These are phyloP conservation scores for Naegleria gruberi DNA, from an alignment of 208 protist species.

Conservation along the genomic window DNA sequence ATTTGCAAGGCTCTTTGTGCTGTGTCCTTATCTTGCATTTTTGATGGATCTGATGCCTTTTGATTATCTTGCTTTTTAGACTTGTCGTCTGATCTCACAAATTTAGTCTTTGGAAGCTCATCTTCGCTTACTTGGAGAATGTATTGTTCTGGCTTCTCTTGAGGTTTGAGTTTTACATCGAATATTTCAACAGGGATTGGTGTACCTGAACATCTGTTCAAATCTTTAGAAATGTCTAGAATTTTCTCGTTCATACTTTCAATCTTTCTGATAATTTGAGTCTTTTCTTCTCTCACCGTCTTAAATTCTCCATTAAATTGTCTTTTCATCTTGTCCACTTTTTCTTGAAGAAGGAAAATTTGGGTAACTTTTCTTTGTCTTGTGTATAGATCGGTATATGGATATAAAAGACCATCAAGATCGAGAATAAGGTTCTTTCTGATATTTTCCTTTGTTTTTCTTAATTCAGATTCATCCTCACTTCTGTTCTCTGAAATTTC, in stretches of 20 bases:
- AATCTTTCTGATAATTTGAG: neutral
- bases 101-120: neutral
- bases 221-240: neutral
- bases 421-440: neutral
- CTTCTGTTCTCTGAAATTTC: neutral
- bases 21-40: slow-evolving; percentile 20
- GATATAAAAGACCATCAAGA: neutral
- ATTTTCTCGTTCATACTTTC: slow-evolving; percentile 2
- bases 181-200: neutral
- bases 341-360: neutral
- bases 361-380: neutral
- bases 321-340: neutral
- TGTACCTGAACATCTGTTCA: neutral
- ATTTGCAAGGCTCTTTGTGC: slow-evolving; percentile 61
- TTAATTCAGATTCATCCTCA: neutral
- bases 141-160: neutral
- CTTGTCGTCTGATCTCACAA: neutral
- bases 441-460: neutral
- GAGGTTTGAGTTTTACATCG: neutral
- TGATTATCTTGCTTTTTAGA: neutral
- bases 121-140: neutral
- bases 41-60: neutral
- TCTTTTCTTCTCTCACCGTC: neutral
- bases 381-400: neutral
- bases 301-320: neutral